phyloP scores from a whole-genome alignment of 202 grass and related monocot genomes.

The Musa balbisiana region DNA sequence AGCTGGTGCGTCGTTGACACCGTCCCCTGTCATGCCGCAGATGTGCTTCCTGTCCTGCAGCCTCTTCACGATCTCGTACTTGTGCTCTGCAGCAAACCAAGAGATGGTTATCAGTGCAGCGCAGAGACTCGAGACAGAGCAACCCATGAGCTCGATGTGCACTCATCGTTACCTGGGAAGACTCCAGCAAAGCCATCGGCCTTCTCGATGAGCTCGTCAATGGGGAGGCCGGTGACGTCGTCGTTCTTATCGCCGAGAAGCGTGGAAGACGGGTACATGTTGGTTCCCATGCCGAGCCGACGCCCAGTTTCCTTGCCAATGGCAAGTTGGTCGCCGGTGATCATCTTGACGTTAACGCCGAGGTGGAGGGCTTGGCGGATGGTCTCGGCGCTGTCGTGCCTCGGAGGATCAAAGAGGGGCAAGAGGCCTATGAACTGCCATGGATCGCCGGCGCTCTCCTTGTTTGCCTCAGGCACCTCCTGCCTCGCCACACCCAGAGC shows the following conservation, averaged over 20 bases:
- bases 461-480: conserved; percentile 57
- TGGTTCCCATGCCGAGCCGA: conserved; percentile 76
- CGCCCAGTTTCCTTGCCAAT: conserved; percentile 81
- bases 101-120: background rate
- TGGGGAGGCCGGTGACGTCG: conserved; percentile 46
- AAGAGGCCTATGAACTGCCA: conserved; percentile 80
- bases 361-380: conserved; percentile 66
- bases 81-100: conserved; percentile 48
- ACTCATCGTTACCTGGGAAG: conserved; percentile 33
- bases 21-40: conserved; percentile 80
- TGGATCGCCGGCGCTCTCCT: conserved; percentile 49
- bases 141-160: background rate
- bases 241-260: conserved; percentile 60
- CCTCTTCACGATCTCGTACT: conserved; percentile 88
- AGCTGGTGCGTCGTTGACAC: conserved; percentile 85
- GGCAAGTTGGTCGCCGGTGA: conserved; percentile 83
- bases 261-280: conserved; percentile 79
- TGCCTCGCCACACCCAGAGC: conserved; percentile 67
- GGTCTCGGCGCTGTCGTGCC: conserved; percentile 87
- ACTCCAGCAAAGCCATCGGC: conserved; percentile 85
- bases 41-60: conserved; percentile 85
- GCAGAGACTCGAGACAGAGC: background rate
- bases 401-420: conserved; percentile 75
- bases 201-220: conserved; percentile 83
- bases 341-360: conserved; percentile 91